Percentiles rank a stretch among this genome's conserved stretches.
Evolutionary conservation across 2,329 filamentous ascomycete species (phyloP).

Genomic region (Colletotrichum shisoi): DNA sequence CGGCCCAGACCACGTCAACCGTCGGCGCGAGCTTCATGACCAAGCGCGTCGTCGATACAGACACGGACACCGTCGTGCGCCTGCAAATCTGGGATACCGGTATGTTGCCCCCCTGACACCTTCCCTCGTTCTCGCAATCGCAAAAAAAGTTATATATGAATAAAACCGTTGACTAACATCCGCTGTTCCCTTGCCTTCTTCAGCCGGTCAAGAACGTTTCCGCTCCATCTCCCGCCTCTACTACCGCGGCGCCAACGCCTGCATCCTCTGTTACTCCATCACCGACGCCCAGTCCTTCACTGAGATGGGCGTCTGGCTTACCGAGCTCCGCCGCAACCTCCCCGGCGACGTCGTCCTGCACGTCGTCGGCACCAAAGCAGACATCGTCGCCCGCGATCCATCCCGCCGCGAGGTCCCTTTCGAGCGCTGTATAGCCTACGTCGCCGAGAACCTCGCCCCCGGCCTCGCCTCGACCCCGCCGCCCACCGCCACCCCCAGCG

Average conservation of each 20-base stretch:
- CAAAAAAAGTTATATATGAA: too few species aligned
- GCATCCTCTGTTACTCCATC: constrained; percentile 93
- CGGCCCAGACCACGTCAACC: constrained; percentile 71
- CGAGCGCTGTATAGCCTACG: constrained; percentile 93
- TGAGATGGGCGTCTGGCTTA: constrained; percentile 92
- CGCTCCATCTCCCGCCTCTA: constrained; percentile 93
- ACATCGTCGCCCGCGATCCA: constrained; percentile 87
- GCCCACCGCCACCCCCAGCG: constrained; percentile 62
- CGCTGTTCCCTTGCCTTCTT: neutral
- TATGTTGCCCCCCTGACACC: constrained; percentile 44
- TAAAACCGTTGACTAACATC: neutral
- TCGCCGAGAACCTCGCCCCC: constrained; percentile 87
- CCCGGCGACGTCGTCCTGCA: constrained; percentile 83
- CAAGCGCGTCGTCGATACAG: constrained; percentile 80
- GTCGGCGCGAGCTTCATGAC: constrained; percentile 82
- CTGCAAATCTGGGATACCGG: constrained; percentile 96
- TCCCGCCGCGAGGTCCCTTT: constrained; percentile 84
- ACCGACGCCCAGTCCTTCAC: constrained; percentile 84
- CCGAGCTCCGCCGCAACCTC: constrained; percentile 81
- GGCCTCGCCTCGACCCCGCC: constrained; percentile 72
- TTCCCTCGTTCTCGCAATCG: neutral
- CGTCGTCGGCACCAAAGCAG: constrained; percentile 93
- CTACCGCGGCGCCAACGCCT: constrained; percentile 94
- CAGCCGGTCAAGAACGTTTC: constrained; percentile 91
- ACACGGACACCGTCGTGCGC: constrained; percentile 86